Percentiles rank a stretch among this genome's conserved stretches.
phyloP scores from a whole-genome alignment of 805 yeast species.

The Naumovozyma baii region DNA sequence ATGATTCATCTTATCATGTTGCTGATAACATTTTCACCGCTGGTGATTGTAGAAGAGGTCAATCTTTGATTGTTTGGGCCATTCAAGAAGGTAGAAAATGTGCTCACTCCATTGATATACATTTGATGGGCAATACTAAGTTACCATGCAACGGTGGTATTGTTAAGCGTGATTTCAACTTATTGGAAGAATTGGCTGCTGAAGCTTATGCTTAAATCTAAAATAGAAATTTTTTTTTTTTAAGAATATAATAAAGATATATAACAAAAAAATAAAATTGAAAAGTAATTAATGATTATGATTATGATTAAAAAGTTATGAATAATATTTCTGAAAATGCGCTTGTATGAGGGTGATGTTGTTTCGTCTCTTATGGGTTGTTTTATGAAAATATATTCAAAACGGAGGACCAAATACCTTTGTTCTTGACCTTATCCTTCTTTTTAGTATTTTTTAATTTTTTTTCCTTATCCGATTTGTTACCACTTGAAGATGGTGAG shows the following conservation, averaged over 20 bases:
- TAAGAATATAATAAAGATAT: conserved; percentile 1
- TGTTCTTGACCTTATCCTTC: conserved; percentile 5
- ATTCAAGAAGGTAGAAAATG: conserved; percentile 98
- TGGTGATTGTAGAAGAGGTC: conserved; percentile 99
- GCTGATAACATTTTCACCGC: conserved; percentile 77
- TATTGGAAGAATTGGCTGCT: conserved; percentile 68
- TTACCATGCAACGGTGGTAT: conserved; percentile 93
- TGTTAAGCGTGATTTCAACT: conserved; percentile 69
- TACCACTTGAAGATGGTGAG: conserved; percentile 19
- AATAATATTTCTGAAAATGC: too few species aligned
- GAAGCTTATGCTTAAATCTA: conserved; percentile 1
- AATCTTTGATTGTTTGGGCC: conserved; percentile 97
- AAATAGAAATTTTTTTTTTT: neutral
- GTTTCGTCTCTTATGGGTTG: neutral
- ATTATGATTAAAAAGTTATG: neutral
- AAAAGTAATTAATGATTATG: too few species aligned
- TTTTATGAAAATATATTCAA: conserved; percentile 12
- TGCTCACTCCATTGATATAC: conserved; percentile 85
- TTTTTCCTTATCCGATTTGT: conserved; percentile 1
- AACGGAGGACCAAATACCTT: conserved; percentile 11
- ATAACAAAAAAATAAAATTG: too few species aligned
- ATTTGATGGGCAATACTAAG: conserved; percentile 65
- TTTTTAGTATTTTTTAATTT: conserved; percentile 4
- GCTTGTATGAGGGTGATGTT: too few species aligned
- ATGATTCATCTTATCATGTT: conserved; percentile 59